A percentile compares a stretch with the other conserved stretches of the same genome.
These are phyloP conservation scores for Ogataea degrootiae DNA, from an alignment of 805 yeast species.

Conservation along the genomic window DNA sequence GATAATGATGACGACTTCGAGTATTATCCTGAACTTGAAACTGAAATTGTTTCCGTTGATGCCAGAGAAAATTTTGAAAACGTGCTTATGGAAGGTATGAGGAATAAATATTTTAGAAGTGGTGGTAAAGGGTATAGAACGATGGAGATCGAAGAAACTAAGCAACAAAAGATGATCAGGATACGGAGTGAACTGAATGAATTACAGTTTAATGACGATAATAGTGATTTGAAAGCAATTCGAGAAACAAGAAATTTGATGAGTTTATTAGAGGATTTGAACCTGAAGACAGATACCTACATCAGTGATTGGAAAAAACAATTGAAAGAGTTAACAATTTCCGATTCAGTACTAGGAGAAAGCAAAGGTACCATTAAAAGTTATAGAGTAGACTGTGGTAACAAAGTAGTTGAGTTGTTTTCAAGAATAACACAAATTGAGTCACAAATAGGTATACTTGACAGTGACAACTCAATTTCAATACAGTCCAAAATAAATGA, in stretches of 20 bases:
- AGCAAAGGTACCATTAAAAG: neutral
- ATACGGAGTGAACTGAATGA: slow-evolving; percentile 1
- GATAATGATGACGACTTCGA: neutral
- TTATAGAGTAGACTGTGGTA: neutral
- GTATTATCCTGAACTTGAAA: neutral
- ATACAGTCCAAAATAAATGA: slow-evolving; percentile 24
- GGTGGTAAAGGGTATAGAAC: neutral
- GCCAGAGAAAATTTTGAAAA: slow-evolving; percentile 3
- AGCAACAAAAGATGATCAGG: neutral
- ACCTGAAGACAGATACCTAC: slow-evolving; percentile 3
- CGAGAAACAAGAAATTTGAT: neutral
- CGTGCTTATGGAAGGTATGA: neutral
- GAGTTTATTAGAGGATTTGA: slow-evolving; percentile 2
- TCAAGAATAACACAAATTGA: slow-evolving; percentile 13
- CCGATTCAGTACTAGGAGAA: neutral
- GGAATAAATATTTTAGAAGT: neutral
- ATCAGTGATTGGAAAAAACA: slow-evolving; percentile 7
- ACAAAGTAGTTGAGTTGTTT: slow-evolving; percentile 4
- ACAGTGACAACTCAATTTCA: slow-evolving; percentile 4
- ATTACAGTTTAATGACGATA: neutral
- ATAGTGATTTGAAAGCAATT: slow-evolving; percentile 1
- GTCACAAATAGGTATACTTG: slow-evolving; percentile 8
- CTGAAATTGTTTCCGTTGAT: neutral
- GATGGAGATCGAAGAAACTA: neutral
- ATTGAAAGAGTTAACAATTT: neutral